Evolutionary conservation across 1,139 yeast species (phyloP), one percentile per base, ranked within the genome.

Genomic region (Hansenula anomala): DNA sequence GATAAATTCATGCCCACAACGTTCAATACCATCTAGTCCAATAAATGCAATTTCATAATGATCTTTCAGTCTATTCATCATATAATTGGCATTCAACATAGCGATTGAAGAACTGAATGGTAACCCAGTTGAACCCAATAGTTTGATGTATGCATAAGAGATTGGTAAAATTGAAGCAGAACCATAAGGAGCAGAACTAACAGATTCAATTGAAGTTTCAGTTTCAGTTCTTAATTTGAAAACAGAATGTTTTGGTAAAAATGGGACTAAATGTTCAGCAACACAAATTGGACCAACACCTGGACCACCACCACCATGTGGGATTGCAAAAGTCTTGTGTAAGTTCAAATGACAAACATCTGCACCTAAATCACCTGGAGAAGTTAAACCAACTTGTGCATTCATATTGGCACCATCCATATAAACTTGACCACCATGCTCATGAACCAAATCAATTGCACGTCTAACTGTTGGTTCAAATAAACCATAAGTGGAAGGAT

Each of bases 251-350:
- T 71, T 70, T 40, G 98, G 98, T 55, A 92, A 73, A 66, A 80
- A 89, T 41, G 90, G 89, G 36, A 74, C 75, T 56, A 92, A 71
- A 61, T 89, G 96, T 42, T 73, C 68, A 55, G 82, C 84, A 47
- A 90, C 97, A 73, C 97, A 89, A 45, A 92, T 94, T 42, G 98
- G 97, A 11, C 97, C 98, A 59, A 90, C 95, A 55, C 97, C 98
- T 33, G 98, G 98, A 36, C 98, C 98, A 61, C 98, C 98, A 58
- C 98, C 98, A 56, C 98, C 98, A 61, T 92, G 98, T 45, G 96
- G 95, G 59, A 92, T 89, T 36, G 97, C 92, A 70, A 92, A 92
- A 1, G 98, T 92, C 69, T 92, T 92, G 71, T 92, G 98, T 59
- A 92, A 73, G 61, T 92, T 92, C 67, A 92, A 75, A 59, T 92